Percentiles rank a stretch among this genome's conserved stretches.
Conservation (phyloP, 805 yeast genomes). For the Candida nanaspora region DNA sequence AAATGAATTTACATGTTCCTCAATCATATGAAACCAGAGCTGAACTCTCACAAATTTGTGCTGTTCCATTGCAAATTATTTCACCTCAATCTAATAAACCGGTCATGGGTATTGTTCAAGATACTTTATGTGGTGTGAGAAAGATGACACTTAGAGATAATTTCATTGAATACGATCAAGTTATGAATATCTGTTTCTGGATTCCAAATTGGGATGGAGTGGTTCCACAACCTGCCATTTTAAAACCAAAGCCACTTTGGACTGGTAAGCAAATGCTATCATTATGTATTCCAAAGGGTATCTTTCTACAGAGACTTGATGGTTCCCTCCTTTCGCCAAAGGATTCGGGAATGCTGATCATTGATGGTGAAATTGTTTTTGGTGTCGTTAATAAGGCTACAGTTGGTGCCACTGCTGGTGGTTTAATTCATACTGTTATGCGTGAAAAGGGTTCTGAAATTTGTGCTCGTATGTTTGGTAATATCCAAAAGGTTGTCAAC, state of each 20-base stretch:
- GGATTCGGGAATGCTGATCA: constrained; percentile 92
- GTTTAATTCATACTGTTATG: constrained; percentile 93
- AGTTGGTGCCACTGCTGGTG: constrained; percentile 98
- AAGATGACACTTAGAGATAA: constrained; percentile 89
- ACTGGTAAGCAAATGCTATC: constrained; percentile 93
- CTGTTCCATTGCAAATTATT: constrained; percentile 95
- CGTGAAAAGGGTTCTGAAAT: constrained; percentile 92
- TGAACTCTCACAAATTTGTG: constrained; percentile 88
- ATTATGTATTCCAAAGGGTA: constrained; percentile 92
- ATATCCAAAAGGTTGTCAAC: constrained; percentile 90
- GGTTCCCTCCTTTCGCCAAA: constrained; percentile 81
- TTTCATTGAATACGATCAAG: constrained; percentile 86
- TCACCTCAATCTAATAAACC: constrained; percentile 99
- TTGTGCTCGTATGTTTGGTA: constrained; percentile 87
- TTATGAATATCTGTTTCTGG: constrained; percentile 96
- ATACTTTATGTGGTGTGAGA: constrained; percentile 94
- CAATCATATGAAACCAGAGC: constrained; percentile 98
- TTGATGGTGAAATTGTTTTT: constrained; percentile 93
- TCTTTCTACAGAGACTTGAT: constrained; percentile 88
- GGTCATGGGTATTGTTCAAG: constrained; percentile 99
- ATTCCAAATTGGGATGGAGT: constrained; percentile 98
- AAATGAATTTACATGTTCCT: constrained; percentile 98
- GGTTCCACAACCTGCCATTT: constrained; percentile 89
- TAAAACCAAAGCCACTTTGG: constrained; percentile 96
- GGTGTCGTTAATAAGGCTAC: constrained; percentile 98